A percentile compares a stretch with the other conserved stretches of the same genome.
These are phyloP conservation scores for Salvia hispanica DNA, from an alignment of 257 asterid species.

Conservation along the genomic window DNA sequence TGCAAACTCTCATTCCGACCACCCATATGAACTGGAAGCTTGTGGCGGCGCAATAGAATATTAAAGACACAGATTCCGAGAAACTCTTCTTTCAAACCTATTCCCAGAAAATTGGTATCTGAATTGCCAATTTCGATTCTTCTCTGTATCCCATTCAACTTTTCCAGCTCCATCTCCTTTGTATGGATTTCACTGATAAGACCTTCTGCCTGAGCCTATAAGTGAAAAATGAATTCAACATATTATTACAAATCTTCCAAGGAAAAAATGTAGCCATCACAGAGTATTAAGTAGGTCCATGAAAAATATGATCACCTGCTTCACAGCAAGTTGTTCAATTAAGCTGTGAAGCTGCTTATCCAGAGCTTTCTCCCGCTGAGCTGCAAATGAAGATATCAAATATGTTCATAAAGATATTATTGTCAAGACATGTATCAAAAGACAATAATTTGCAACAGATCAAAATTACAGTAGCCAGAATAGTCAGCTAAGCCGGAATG, in stretches of 20 bases:
- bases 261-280: conserved; percentile 10
- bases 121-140: conserved; percentile 53
- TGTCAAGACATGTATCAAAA: conserved; percentile 5
- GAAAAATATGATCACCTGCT: conserved; percentile 55
- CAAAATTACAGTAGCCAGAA: background rate
- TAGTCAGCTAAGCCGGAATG: background rate
- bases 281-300: background rate
- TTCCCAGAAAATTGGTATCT: conserved; percentile 60
- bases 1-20: conserved; percentile 68
- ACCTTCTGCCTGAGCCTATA: conserved; percentile 88
- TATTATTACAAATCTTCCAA: background rate
- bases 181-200: conserved; percentile 62
- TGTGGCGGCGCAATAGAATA: conserved; percentile 51
- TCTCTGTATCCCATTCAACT: conserved; percentile 60
- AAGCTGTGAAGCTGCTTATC: conserved; percentile 95
- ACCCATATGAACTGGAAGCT: conserved; percentile 56
- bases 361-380: conserved; percentile 82
- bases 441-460: background rate
- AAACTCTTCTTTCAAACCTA: conserved; percentile 65
- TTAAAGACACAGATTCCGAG: conserved; percentile 48
- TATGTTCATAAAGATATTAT: background rate
- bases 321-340: conserved; percentile 83
- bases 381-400: conserved; percentile 45
- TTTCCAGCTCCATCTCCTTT: conserved; percentile 81
- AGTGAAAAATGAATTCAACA: conserved; percentile 23